Percentiles rank a stretch among this genome's conserved stretches.
phyloP scores from a whole-genome alignment of 2,329 filamentous ascomycete genomes.

The Acephala macrosclerotiorum region DNA sequence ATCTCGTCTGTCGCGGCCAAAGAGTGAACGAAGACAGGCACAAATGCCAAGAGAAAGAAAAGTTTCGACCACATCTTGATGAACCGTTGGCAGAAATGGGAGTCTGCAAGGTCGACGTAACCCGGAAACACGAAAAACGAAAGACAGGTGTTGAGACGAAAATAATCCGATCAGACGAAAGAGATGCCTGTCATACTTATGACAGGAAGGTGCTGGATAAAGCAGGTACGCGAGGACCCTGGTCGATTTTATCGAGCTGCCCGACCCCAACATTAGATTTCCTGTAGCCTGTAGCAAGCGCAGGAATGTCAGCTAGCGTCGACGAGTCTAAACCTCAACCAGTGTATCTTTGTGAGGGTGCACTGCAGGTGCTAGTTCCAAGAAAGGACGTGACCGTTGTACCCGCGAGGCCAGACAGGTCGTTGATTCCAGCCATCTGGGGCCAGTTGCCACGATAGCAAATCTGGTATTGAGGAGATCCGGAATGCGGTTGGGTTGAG shows the following conservation, averaged over 20 bases:
- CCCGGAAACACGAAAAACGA: neutral
- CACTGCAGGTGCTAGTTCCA: neutral
- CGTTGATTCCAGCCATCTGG: neutral
- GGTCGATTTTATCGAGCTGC: slow-evolving; percentile 1
- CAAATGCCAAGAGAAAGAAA: slow-evolving; percentile 26
- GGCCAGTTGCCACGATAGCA: neutral
- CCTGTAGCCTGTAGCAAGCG: neutral
- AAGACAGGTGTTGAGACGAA: slow-evolving; percentile 1
- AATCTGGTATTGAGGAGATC: neutral
- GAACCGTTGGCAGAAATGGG: neutral
- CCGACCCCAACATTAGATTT: neutral
- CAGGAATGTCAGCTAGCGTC: neutral
- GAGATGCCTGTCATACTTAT: slow-evolving; percentile 13
- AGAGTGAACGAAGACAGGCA: slow-evolving; percentile 25
- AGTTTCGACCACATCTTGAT: slow-evolving; percentile 24
- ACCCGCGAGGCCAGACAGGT: neutral
- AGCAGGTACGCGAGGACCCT: slow-evolving; percentile 8
- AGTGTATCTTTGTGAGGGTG: neutral
- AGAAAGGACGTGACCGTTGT: neutral
- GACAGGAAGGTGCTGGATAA: neutral
- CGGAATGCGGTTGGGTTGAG: neutral
- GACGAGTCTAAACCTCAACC: neutral
- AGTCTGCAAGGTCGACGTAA: neutral
- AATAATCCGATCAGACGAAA: neutral
- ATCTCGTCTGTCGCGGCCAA: slow-evolving; percentile 33